Base-by-base conservation (phyloP, 352 stramenopile species). In the Phytophthora quininea region DNA sequence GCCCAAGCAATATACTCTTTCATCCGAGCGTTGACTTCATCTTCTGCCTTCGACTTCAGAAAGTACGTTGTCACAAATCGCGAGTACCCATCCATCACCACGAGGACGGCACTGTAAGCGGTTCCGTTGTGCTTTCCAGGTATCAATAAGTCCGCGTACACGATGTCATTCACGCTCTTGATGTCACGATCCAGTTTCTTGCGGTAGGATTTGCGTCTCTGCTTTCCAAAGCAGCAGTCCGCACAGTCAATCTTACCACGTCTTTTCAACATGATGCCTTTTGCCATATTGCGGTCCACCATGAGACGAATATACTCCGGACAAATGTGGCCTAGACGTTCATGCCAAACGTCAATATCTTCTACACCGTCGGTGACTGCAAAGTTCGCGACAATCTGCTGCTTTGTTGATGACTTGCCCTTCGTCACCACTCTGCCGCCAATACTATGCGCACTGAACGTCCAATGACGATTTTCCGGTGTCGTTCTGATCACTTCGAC, bases 191-290 rank as follows among this genome's bases (percentile, higher is more conserved):
- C 58, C 0, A 72, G 24, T n/a, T 15, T 64, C 50, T 66, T 67
- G 1, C 24, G 35, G 3, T 51, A 67, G 29, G 55, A 53, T 31
- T 66, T 66, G 3, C 47, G 19, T n/a, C 37, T 30, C 29, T 62
- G 64, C 51, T 71, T 71, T 1, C 50, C 64, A 12, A 71, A 46
- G n/a, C 62, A 51, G 31, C 50, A 66, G n/a, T 60, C 51, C 1
- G 35, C 42, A 50, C 56, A 71, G 9, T 65, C 63, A 40, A 61
- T 35, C 27, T 66, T 58, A 0, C 52, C 35, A 14, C 64, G 42
- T 8, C 33, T 40, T 31, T 62, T 38, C 1, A 69, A 38, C 54
- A 64, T 58, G 12, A 69, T 64, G 0, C 62, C 54, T 29, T 69
- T 69, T 1, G 31, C 57, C 14, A 71, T 46, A 15, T 52, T 15